These are phyloP conservation scores for Aspergillus fumigatiaffinis DNA, from an alignment of 2,329 filamentous ascomycete genomes.

Conservation along the genomic window DNA sequence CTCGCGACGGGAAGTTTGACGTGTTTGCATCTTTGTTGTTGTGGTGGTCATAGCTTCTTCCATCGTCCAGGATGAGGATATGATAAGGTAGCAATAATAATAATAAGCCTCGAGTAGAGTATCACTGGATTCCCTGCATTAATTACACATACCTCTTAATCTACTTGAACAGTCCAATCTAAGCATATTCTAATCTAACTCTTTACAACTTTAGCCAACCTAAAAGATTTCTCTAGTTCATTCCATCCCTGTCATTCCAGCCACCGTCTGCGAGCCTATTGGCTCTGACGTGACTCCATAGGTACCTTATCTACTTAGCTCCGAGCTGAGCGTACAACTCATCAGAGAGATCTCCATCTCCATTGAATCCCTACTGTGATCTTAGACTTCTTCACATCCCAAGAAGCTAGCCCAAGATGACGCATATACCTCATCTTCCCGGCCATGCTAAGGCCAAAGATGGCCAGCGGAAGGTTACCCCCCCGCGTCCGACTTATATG, in stretches of 20 bases:
- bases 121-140: not conserved
- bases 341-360: not conserved
- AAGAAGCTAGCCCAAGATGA: conserved; percentile 24
- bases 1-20: not conserved
- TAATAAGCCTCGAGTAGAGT: not conserved
- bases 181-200: conserved; percentile 4
- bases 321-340: not conserved
- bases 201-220: conserved; percentile 1
- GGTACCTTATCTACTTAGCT: not conserved
- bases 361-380: not conserved
- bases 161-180: conserved; percentile 7
- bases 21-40: not conserved
- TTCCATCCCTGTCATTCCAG: conserved; percentile 13
- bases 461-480: conserved; percentile 43
- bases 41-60: not conserved
- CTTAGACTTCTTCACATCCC: conserved; percentile 7
- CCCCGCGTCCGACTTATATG: conserved; percentile 46
- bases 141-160: not conserved
- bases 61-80: not conserved
- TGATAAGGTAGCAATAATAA: not conserved
- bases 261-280: conserved; percentile 12
- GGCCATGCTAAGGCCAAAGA: conserved; percentile 29
- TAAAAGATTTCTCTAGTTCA: conserved; percentile 11
- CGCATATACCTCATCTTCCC: conserved; percentile 31
- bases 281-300: conserved; percentile 15